Conservation (phyloP, 805 yeast genomes). For the Metschnikowia hibisci region DNA sequence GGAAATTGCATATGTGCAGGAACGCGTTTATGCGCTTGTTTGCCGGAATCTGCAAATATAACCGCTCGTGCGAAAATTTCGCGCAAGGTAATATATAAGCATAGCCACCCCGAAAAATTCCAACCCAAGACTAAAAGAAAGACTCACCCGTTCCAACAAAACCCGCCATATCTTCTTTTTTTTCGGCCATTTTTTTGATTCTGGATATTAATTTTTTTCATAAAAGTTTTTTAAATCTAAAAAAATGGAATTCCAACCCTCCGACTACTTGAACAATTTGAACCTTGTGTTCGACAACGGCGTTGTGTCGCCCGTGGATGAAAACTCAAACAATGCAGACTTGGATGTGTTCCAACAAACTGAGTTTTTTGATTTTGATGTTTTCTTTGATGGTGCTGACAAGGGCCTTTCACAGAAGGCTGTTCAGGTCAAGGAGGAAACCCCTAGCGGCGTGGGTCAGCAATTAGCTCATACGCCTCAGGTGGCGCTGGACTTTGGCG, state of each 20-base stretch:
- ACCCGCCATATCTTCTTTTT: constrained; percentile 3
- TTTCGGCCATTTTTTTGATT: constrained; percentile 7
- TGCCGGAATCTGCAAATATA: neutral
- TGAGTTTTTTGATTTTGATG: constrained; percentile 41
- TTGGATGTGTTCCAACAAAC: constrained; percentile 38
- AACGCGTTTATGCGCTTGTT: neutral
- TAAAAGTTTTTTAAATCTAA: constrained; percentile 7
- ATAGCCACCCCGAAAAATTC: neutral
- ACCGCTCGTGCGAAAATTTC: constrained; percentile 1
- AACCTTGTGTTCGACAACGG: constrained; percentile 34
- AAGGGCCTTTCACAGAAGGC: constrained; percentile 4
- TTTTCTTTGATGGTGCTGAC: constrained; percentile 21
- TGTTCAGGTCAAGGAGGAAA: constrained; percentile 8
- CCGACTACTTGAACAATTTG: constrained; percentile 38
- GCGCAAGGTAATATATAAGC: constrained; percentile 2
- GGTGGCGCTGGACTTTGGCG: neutral
- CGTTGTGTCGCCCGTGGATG: constrained; percentile 21
- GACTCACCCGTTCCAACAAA: neutral
- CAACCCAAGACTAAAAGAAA: neutral
- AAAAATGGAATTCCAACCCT: constrained; percentile 39
- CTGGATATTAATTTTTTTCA: constrained; percentile 1
- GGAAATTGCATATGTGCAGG: no score
- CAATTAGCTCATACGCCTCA: neutral
- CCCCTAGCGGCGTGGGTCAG: neutral
- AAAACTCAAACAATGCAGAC: constrained; percentile 21